A percentile compares a stretch with the other conserved stretches of the same genome.
These are phyloP conservation scores for Fusarium drepaniforme DNA, from an alignment of 2,329 filamentous ascomycete species.

Conservation along the genomic window DNA sequence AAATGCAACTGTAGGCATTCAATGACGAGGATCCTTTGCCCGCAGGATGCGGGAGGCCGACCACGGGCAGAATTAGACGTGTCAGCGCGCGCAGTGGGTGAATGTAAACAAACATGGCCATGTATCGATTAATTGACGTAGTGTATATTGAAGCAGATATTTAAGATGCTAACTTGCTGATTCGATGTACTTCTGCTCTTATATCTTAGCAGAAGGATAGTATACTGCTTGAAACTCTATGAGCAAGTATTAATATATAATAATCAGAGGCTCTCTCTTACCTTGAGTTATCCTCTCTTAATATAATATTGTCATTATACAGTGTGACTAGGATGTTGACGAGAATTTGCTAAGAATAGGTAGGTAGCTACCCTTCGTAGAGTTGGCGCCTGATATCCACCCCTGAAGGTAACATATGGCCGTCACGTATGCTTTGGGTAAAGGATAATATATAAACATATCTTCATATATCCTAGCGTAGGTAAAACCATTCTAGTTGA, in stretches of 20 bases:
- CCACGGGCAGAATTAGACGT: not conserved
- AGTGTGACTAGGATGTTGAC: not conserved
- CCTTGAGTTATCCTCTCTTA: not conserved
- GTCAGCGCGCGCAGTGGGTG: not conserved
- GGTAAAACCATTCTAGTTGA: not conserved
- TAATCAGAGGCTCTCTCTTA: too few species aligned
- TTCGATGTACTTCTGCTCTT: not conserved
- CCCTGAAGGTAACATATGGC: not conserved
- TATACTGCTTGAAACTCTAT: not conserved
- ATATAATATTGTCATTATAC: not conserved
- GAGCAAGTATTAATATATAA: too few species aligned
- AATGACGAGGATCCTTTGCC: conserved; percentile 12
- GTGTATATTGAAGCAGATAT: not conserved
- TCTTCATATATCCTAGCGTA: not conserved
- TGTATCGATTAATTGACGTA: too few species aligned
- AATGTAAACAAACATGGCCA: not conserved
- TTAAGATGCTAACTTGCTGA: not conserved
- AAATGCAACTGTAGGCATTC: not conserved
- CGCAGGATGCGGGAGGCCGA: conserved; percentile 29
- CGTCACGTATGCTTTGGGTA: not conserved
- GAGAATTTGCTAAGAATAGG: not conserved
- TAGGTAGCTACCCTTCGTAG: not conserved
- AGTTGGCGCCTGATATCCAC: not conserved
- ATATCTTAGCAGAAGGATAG: not conserved
- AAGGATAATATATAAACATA: not conserved